Base-by-base conservation (phyloP, 1,139 yeast genomes). In the Insectozyma bohioensis region DNA sequence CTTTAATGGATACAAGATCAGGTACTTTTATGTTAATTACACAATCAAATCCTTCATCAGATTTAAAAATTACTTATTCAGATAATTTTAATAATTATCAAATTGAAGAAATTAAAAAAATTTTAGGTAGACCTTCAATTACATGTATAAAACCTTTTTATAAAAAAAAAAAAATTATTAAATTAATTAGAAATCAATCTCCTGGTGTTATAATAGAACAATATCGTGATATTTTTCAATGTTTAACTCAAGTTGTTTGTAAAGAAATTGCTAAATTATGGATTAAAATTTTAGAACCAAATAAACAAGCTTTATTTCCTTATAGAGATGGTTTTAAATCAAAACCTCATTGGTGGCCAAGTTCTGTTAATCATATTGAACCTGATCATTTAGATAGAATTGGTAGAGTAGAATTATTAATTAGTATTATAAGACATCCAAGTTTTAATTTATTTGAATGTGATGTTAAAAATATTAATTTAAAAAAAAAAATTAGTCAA, bases 261-360 rank as follows among this genome's bases (percentile, higher is more conserved):
- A 81, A 81, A 43, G 49, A 63, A 4, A 54, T 84, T 10, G 82
- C 85, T 9, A 83, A 82, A 51, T 63, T 69, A 11, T 83, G 90
- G 88, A 80, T 84, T 33, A 75, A 71, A 45, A 57, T 63, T 2
- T 62, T 81, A 7, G 87, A 81, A 46, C 92, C 92, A 2, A 66
- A 60, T 39, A 84, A 84, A 46, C 88, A 83, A 54, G 69, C 83
- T 1, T 55, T 60, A 14, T 72, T 55, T 44, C 92, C 92, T 1
- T 84, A 84, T 51, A 81, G 77, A 37, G 47, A 51, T 12, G 78
- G 75, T 3, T 67, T 68, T 10, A 33, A 24, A 1, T 47, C 75
- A 7, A 74, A 64, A 41, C 92, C 92, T 0, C 49, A 49, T 1
- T 83, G 92, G 90, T 84, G 92, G 94, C 92, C 92, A 0, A 26